Evolutionary conservation across 2,329 filamentous ascomycete species (phyloP), one percentile per base, ranked within the genome.

Genomic region (Paracoccidioides brasiliensis): DNA sequence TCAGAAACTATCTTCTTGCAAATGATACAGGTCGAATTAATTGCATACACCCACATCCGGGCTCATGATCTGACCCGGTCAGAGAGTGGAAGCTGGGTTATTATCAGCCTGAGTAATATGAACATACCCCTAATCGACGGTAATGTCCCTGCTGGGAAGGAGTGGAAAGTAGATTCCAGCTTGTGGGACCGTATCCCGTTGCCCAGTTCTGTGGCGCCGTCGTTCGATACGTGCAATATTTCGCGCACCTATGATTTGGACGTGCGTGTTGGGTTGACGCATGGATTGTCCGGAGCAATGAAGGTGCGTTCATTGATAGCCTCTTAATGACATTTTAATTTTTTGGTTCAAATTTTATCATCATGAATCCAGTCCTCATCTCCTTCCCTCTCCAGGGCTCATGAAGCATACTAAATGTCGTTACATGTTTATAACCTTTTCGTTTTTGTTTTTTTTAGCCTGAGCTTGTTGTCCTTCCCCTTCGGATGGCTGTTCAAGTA

Each of bases 151-250:
- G 74, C 82, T 5, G 82, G 82, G 48, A 80, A 80, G 9, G 87
- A 95, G 64, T 75, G 84, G 56, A 76, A 80, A n/a, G 67, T 94
- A 30, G 85, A 90, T 55, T 74, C 81, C 50, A 77, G 76, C 1
- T 67, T 91, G 43, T 98, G 93, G 93, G 80, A 80, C 59, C 76
- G 76, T 43, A 76, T 81, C 52, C 76, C 82, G 0, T 75, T 97
- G 5, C 93, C 91, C 2, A 93, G 88, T 67, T 91, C 88, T 0
- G 82, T 98, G 9, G 84, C 89, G 8, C 93, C 93, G 0, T 85
- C 83, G 0, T 98, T 98, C 67, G 77, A 82, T 51, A 88, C 90
- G 0, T 98, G 93, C 72, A 97, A 97, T 69, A 80, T 97, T 51
- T 79, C 80, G 53, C 81, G 91, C 33, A 78, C 75, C 53, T 97